Conservation (phyloP, 2,329 filamentous ascomycete species). For the Colletotrichum higginsianum region DNA sequence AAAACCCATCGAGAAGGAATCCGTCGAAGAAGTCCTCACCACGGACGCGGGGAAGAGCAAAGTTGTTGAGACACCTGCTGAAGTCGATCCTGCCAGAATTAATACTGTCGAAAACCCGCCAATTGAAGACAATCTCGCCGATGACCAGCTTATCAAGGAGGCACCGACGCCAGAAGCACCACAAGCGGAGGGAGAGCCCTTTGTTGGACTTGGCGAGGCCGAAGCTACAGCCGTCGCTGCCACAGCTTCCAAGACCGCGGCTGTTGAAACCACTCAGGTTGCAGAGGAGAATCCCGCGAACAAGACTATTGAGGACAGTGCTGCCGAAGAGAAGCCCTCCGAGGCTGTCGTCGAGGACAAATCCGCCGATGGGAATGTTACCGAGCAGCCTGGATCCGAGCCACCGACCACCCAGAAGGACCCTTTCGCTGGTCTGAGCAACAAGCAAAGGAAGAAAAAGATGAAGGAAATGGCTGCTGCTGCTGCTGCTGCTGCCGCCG, state of each 20-base stretch:
- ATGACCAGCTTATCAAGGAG: slow-evolving; percentile 1
- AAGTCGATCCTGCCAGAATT: not conserved
- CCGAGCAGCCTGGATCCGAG: not conserved
- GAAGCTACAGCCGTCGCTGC: not conserved
- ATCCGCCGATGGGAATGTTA: slow-evolving; percentile 34
- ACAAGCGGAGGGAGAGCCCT: slow-evolving; percentile 43
- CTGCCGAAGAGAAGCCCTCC: not conserved
- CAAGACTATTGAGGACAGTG: not conserved
- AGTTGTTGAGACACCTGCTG: not conserved
- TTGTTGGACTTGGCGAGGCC: slow-evolving; percentile 1
- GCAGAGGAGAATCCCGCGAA: not conserved
- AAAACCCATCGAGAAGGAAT: not conserved
- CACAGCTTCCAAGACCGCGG: not conserved
- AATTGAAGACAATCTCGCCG: not conserved
- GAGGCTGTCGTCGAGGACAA: not conserved
- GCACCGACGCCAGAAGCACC: slow-evolving; percentile 29
- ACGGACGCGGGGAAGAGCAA: not conserved
- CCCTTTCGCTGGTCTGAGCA: slow-evolving; percentile 14
- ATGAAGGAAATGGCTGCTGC: slow-evolving; percentile 32
- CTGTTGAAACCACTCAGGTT: not conserved
- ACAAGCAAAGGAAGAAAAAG: slow-evolving; percentile 39
- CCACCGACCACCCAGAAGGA: not conserved
- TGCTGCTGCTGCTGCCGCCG: not conserved
- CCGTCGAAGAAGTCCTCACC: not conserved
- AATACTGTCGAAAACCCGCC: not conserved